A percentile compares a stretch with the other conserved stretches of the same genome.
Conservation (phyloP, 2,329 filamentous ascomycete species). For the Aspergillus phoenicis region DNA sequence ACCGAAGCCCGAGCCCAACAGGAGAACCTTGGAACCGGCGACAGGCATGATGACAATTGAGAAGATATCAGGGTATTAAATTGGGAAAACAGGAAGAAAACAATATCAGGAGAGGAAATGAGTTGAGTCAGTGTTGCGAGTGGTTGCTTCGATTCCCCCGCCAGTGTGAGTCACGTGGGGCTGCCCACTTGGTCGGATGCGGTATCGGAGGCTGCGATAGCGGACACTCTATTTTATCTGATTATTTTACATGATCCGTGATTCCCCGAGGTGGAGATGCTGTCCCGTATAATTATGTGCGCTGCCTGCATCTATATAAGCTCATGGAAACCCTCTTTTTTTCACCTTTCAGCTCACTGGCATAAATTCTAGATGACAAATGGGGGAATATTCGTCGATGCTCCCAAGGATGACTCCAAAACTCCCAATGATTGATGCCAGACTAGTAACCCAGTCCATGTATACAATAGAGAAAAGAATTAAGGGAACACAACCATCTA, state of each 20-base stretch:
- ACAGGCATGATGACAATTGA: constrained; percentile 37
- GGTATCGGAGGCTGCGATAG: constrained; percentile 28
- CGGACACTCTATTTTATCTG: neutral
- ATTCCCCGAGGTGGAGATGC: neutral
- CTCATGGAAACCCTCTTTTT: neutral
- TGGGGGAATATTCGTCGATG: constrained; percentile 12
- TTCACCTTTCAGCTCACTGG: neutral
- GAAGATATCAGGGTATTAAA: constrained; percentile 10
- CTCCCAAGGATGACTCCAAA: constrained; percentile 6
- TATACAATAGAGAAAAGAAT: neutral
- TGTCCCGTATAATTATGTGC: neutral
- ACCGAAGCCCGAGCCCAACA: constrained; percentile 44
- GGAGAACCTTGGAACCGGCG: constrained; percentile 43
- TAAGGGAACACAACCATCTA: constrained; percentile 21
- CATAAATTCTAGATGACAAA: constrained; percentile 1
- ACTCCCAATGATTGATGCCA: constrained; percentile 7
- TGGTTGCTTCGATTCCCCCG: neutral
- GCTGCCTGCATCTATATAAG: neutral
- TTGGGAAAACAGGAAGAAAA: constrained; percentile 19
- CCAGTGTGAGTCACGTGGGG: constrained; percentile 28
- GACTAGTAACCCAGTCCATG: neutral
- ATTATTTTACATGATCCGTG: neutral
- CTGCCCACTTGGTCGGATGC: constrained; percentile 11
- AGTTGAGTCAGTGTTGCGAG: neutral
- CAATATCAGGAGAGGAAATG: constrained; percentile 20